phyloP scores from a whole-genome alignment of 371 early-diverging fungal genomes.

The Syncephalastrum sp. region DNA sequence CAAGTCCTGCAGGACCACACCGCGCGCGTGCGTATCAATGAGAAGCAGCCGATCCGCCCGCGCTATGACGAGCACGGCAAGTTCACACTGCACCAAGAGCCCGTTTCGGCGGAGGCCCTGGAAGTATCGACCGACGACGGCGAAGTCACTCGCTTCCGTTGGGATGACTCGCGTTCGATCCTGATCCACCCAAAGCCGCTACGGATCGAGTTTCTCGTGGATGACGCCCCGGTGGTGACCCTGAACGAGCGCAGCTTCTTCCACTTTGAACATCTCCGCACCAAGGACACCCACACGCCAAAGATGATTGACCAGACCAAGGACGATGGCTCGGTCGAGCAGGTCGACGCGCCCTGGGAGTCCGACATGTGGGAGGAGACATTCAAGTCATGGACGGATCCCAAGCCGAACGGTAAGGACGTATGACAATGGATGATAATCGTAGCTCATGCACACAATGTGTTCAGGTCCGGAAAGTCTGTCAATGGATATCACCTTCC shows the following conservation, averaged over 20 bases:
- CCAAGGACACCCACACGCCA: conserved; percentile 54
- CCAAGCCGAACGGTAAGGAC: conserved; percentile 82
- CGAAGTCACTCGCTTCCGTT: conserved; percentile 13
- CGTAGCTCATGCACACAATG: not conserved
- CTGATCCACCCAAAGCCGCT: conserved; percentile 61
- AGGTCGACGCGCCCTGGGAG: conserved; percentile 54
- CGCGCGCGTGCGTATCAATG: conserved; percentile 70
- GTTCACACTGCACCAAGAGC: conserved; percentile 54
- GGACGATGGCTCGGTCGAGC: conserved; percentile 36
- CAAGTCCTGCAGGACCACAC: conserved; percentile 57
- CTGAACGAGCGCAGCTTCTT: conserved; percentile 87
- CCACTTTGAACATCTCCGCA: conserved; percentile 80
- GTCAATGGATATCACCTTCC: conserved; percentile 91
- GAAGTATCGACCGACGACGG: conserved; percentile 11
- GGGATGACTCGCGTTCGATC: conserved; percentile 39
- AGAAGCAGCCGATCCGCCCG: conserved; percentile 63
- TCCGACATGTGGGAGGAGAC: conserved; percentile 83
- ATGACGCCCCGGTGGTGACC: conserved; percentile 60
- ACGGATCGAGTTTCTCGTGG: conserved; percentile 62
- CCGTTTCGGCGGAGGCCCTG: conserved; percentile 16
- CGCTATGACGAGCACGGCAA: conserved; percentile 73
- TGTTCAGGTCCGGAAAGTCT: conserved; percentile 83
- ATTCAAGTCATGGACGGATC: conserved; percentile 85
- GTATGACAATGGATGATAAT: not conserved
- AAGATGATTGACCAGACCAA: conserved; percentile 44